Evolutionary conservation across 805 yeast species (phyloP).

Genomic region (Maudiozyma barnettii): DNA sequence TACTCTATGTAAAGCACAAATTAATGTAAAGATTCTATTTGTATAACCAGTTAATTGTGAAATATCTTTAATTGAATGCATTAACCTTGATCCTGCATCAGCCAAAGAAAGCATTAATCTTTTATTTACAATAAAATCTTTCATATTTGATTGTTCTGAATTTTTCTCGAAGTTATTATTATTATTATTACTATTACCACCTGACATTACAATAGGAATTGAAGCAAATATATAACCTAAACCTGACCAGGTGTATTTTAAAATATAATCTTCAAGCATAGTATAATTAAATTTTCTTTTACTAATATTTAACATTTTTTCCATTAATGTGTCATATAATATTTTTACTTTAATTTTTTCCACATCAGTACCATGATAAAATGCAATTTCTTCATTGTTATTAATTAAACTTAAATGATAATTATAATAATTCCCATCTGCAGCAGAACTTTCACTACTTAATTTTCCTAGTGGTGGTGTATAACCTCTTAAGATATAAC

Average conservation of each 20-base stretch:
- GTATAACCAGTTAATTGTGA: constrained; percentile 89
- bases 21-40: constrained; percentile 67
- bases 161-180: neutral
- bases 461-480: constrained; percentile 83
- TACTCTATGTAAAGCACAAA: constrained; percentile 72
- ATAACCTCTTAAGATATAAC: constrained; percentile 55
- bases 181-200: constrained; percentile 11
- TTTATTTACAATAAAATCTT: constrained; percentile 83
- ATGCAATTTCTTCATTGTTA: constrained; percentile 89
- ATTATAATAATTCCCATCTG: constrained; percentile 85
- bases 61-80: constrained; percentile 89
- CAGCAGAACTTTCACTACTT: constrained; percentile 59
- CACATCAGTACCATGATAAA: constrained; percentile 77
- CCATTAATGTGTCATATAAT: constrained; percentile 48
- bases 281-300: constrained; percentile 57
- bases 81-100: constrained; percentile 88
- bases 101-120: constrained; percentile 83
- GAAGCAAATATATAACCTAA: constrained; percentile 89
- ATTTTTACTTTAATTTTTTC: constrained; percentile 59
- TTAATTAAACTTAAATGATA: constrained; percentile 77
- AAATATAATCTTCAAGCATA: constrained; percentile 71
- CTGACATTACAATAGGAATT: constrained; percentile 69
- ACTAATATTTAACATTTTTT: constrained; percentile 46
- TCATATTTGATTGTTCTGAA: constrained; percentile 56
- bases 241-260: constrained; percentile 92